Percentiles rank a stretch among this genome's conserved stretches.
phyloP scores from a whole-genome alignment of 2,329 filamentous ascomycete genomes.

The Aspergillus alliaceus region DNA sequence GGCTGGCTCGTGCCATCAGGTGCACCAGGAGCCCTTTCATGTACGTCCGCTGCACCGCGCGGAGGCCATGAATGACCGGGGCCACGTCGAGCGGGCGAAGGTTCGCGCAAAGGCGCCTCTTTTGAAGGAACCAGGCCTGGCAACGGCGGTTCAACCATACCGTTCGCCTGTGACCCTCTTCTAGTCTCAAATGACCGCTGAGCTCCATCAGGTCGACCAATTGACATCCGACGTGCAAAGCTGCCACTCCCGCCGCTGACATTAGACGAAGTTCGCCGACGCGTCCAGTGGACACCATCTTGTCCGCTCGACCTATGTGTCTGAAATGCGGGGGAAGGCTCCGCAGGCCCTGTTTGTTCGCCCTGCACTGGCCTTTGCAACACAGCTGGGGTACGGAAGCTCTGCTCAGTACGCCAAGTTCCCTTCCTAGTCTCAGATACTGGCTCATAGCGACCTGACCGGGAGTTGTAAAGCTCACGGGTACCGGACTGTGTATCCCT shows the following conservation, averaged over 20 bases:
- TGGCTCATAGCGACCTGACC: conserved; percentile 89
- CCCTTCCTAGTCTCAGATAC: conserved; percentile 73
- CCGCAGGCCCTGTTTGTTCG: conserved; percentile 66
- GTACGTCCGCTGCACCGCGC: conserved; percentile 27
- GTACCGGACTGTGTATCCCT: conserved; percentile 66
- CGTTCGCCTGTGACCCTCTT: conserved; percentile 40
- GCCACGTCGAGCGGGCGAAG: conserved; percentile 28
- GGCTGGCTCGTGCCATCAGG: conserved; percentile 20
- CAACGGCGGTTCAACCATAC: conserved; percentile 33
- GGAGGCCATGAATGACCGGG: conserved; percentile 30
- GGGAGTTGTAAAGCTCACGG: conserved; percentile 89
- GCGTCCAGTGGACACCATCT: conserved; percentile 62
- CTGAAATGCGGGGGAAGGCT: conserved; percentile 85
- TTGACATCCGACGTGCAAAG: conserved; percentile 63
- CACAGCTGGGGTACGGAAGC: conserved; percentile 71
- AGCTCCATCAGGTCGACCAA: conserved; percentile 48
- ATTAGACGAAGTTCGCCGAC: conserved; percentile 84
- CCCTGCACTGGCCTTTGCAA: conserved; percentile 70
- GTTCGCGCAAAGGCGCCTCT: conserved; percentile 21
- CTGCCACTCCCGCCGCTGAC: conserved; percentile 82
- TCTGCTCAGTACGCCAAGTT: conserved; percentile 65
- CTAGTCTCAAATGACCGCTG: conserved; percentile 40
- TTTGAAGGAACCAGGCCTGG: conserved; percentile 27
- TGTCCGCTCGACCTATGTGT: conserved; percentile 70
- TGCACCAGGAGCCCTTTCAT: conserved; percentile 26